Conservation (phyloP, 306 rosid genomes). For the Sphenostylis stenocarpa region DNA sequence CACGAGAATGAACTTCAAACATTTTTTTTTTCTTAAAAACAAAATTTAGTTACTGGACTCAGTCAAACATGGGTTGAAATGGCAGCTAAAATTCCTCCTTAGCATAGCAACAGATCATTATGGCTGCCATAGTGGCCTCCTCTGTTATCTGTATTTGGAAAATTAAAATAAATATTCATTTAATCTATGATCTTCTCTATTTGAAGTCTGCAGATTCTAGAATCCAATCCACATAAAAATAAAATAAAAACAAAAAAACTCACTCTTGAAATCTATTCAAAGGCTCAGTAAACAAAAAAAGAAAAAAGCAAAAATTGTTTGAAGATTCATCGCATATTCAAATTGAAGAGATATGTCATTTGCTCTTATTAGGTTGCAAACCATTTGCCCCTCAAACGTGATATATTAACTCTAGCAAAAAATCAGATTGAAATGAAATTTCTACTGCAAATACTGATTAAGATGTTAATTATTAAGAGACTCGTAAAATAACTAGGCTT, state of each 20-base stretch:
- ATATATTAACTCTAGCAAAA: constrained; percentile 3
- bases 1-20: constrained; percentile 1
- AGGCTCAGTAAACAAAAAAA: neutral
- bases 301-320: neutral
- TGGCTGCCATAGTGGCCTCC: neutral
- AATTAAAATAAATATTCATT: neutral
- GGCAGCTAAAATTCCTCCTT: constrained; percentile 9
- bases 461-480: neutral
- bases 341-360: too few relatives aligned
- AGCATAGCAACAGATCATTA: neutral
- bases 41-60: neutral
- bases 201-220: constrained; percentile 9
- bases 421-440: neutral
- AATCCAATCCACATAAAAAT: neutral
- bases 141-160: neutral
- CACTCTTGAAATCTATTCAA: neutral
- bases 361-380: too few relatives aligned
- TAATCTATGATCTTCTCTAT: neutral
- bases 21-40: neutral
- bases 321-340: neutral
- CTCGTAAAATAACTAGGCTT: neutral
- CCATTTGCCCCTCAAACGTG: too few relatives aligned
- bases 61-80: constrained; percentile 25
- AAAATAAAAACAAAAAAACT: too few relatives aligned
- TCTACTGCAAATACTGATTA: constrained; percentile 11